phyloP scores from a whole-genome alignment of 2,329 filamentous ascomycete species.

The Epichloe hybrida region DNA sequence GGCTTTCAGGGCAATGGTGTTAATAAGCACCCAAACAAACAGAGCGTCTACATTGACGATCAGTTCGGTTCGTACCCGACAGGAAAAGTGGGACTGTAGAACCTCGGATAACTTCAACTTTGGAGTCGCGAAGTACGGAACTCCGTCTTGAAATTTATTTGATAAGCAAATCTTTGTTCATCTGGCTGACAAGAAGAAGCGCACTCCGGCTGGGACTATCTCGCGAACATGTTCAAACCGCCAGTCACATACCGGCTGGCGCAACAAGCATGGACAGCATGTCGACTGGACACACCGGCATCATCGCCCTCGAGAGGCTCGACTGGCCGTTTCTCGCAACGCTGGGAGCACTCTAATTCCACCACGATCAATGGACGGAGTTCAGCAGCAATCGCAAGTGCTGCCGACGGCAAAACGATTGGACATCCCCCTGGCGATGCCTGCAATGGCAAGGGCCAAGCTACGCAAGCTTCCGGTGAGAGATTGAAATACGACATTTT shows the following conservation, averaged over 20 bases:
- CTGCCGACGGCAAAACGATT: too few species aligned
- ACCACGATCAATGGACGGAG: too few species aligned
- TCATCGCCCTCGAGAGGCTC: neutral
- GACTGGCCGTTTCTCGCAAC: neutral
- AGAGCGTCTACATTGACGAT: neutral
- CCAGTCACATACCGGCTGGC: neutral
- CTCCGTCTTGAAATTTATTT: too few species aligned
- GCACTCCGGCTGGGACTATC: too few species aligned
- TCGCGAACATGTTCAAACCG: neutral
- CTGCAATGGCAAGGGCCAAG: too few species aligned
- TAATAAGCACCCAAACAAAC: too few species aligned
- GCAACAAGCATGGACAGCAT: neutral
- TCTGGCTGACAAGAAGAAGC: neutral
- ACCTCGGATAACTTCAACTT: neutral
- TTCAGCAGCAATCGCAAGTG: too few species aligned
- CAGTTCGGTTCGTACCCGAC: neutral
- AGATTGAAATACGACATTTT: neutral
- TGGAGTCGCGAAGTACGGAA: too few species aligned
- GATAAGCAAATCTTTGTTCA: too few species aligned
- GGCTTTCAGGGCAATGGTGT: too few species aligned
- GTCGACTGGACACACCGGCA: neutral
- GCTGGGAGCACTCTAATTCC: slow-evolving; percentile 1
- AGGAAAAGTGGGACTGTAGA: slow-evolving; percentile 1
- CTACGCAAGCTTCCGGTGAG: neutral
- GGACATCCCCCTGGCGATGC: too few species aligned